Conservation (phyloP, 2,329 filamentous ascomycete genomes). For the Cadophora sp. region DNA sequence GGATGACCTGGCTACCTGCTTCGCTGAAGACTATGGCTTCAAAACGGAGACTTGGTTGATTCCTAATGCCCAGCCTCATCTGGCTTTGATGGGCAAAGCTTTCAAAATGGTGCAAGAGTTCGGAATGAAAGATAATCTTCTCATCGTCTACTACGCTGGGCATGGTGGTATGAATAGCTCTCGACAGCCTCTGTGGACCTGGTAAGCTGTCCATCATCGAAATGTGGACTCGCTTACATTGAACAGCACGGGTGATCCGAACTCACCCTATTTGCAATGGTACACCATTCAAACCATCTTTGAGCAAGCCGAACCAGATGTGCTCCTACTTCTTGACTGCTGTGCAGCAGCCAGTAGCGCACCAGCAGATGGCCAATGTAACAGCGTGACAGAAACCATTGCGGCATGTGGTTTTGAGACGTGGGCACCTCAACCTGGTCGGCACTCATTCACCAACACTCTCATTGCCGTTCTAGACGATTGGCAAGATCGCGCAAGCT, state of each 20-base stretch:
- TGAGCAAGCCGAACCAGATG: slow-evolving; percentile 21
- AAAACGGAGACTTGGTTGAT: slow-evolving; percentile 36
- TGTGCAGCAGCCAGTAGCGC: slow-evolving; percentile 17
- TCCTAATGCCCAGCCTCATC: slow-evolving; percentile 31
- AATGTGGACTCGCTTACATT: neutral
- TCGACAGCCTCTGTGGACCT: slow-evolving; percentile 29
- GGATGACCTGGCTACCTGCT: slow-evolving; percentile 28
- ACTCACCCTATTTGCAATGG: slow-evolving; percentile 11
- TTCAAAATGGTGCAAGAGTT: slow-evolving; percentile 28
- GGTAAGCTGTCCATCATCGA: neutral
- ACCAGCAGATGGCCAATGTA: slow-evolving; percentile 1
- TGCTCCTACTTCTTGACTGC: slow-evolving; percentile 20
- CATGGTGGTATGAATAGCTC: slow-evolving; percentile 25
- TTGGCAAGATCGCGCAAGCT: slow-evolving; percentile 26
- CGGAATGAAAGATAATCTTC: slow-evolving; percentile 26
- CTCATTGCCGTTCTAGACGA: slow-evolving; percentile 33
- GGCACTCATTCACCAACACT: slow-evolving; percentile 31
- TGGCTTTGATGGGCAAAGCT: slow-evolving; percentile 34
- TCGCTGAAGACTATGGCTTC: slow-evolving; percentile 35
- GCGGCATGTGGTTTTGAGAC: slow-evolving; percentile 31
- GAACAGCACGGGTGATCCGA: slow-evolving; percentile 1
- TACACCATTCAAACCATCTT: slow-evolving; percentile 20
- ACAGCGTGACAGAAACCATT: slow-evolving; percentile 28
- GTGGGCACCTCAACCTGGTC: slow-evolving; percentile 21
- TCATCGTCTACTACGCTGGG: slow-evolving; percentile 20